Percentiles rank a stretch among this genome's conserved stretches.
Conservation (phyloP, 2,329 filamentous ascomycete species). For the Penicillium sp. region DNA sequence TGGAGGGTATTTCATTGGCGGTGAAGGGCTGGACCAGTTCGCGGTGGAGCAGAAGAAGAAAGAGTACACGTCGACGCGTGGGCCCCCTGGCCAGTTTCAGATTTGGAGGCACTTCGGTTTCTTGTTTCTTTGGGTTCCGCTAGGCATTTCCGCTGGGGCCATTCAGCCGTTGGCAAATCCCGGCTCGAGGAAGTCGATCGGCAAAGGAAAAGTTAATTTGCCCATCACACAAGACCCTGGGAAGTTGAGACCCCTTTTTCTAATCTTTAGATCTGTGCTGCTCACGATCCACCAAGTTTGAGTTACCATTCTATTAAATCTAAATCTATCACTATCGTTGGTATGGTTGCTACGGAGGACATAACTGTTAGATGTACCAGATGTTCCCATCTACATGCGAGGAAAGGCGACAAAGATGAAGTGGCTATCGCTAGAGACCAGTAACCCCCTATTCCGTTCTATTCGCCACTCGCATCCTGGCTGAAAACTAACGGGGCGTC, state of each 20-base stretch:
- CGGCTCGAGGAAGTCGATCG: background rate
- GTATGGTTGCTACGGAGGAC: too few relatives aligned
- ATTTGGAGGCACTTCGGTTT: background rate
- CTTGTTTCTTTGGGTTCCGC: background rate
- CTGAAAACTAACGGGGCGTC: too few relatives aligned
- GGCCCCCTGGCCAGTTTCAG: slow-evolving; percentile 16
- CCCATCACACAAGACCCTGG: background rate
- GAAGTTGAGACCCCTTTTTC: background rate
- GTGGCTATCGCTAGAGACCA: too few relatives aligned
- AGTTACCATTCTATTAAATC: too few relatives aligned
- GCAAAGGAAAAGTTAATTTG: background rate
- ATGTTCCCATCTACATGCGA: too few relatives aligned
- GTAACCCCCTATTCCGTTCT: too few relatives aligned
- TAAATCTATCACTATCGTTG: too few relatives aligned
- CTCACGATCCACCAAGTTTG: background rate
- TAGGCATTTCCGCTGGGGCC: background rate
- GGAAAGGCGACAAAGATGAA: too few relatives aligned
- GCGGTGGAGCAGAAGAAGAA: background rate
- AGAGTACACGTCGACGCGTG: slow-evolving; percentile 21
- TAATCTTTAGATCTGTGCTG: background rate
- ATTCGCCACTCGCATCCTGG: too few relatives aligned
- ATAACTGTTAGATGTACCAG: too few relatives aligned
- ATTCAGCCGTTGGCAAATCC: background rate
- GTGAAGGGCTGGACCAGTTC: background rate
- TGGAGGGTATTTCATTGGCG: slow-evolving; percentile 10